Evolutionary conservation across 768 basidiomycete genomes (phyloP).

Genomic region (Tricholoma furcatifolium): DNA sequence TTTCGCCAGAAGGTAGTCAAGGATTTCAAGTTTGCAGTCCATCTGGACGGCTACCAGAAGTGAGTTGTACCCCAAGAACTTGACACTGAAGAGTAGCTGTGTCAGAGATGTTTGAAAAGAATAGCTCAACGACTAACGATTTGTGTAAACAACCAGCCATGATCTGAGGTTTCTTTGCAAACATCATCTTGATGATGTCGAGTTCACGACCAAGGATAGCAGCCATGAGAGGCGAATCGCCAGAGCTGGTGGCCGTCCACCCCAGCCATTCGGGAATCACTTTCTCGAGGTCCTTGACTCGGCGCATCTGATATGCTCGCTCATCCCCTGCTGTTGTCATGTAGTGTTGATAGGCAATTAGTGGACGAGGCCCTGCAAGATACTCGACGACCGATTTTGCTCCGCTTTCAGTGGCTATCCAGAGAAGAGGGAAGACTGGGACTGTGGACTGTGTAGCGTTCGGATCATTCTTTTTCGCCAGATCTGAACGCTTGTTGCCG

Average conservation of each 20-base stretch:
- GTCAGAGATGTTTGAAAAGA: conserved; percentile 3
- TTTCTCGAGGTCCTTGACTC: conserved; percentile 36
- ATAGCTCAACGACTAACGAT: conserved; percentile 30
- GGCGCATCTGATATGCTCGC: conserved; percentile 40
- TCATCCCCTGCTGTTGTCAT: conserved; percentile 40
- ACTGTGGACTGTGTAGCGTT: conserved; percentile 26
- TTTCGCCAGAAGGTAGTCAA: conserved; percentile 52
- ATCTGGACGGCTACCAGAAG: conserved; percentile 40
- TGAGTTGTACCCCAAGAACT: conserved; percentile 44
- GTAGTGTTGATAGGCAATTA: conserved; percentile 52
- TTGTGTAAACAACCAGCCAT: conserved; percentile 41
- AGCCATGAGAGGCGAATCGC: conserved; percentile 52
- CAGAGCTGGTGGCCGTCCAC: conserved; percentile 43
- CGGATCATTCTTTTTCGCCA: conserved; percentile 50
- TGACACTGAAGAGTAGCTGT: conserved; percentile 35
- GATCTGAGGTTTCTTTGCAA: conserved; percentile 38
- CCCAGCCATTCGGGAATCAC: conserved; percentile 50
- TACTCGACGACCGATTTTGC: conserved; percentile 44
- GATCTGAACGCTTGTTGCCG: conserved; percentile 59
- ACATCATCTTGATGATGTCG: conserved; percentile 43
- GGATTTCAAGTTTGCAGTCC: conserved; percentile 26
- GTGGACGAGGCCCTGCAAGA: conserved; percentile 42
- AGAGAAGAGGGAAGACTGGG: conserved; percentile 32
- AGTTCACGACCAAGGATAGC: conserved; percentile 37
- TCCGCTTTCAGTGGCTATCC: conserved; percentile 37